A percentile compares a stretch with the other conserved stretches of the same genome.
Conservation (phyloP, 169 alveolate genomes). For the Toxoplasma gondii region DNA sequence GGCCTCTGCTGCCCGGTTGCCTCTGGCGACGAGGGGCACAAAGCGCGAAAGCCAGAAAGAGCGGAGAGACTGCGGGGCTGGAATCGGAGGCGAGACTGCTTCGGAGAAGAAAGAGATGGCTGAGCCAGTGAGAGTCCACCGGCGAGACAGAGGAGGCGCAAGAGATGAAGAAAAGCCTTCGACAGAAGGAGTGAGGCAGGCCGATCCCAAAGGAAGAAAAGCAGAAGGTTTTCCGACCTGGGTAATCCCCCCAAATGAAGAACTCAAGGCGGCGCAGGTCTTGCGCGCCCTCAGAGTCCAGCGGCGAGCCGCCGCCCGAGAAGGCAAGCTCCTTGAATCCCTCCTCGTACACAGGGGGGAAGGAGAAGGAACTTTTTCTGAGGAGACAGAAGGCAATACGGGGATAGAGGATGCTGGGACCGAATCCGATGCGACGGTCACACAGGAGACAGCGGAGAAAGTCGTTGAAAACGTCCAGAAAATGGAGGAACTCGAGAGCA, state of each 20-base stretch:
- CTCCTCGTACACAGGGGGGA: neutral
- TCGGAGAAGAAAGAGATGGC: neutral
- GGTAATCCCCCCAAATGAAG: neutral
- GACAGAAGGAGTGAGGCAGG: too few relatives aligned
- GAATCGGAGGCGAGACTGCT: too few relatives aligned
- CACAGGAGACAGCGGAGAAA: neutral
- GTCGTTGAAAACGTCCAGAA: neutral
- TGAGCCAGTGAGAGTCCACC: too few relatives aligned
- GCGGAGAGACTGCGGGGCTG: too few relatives aligned
- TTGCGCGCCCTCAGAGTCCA: neutral
- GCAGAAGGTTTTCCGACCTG: neutral
- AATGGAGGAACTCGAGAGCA: neutral
- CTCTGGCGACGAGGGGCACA: too few relatives aligned
- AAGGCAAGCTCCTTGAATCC: neutral
- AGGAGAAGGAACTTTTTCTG: neutral
- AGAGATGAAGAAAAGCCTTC: neutral
- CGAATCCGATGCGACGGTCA: neutral
- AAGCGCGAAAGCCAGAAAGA: neutral
- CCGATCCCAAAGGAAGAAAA: neutral
- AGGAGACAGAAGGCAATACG: neutral
- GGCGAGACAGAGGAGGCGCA: neutral
- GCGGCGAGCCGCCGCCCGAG: neutral
- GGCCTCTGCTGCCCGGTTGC: neutral
- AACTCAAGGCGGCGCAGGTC: conserved; percentile 18
- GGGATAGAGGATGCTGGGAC: too few relatives aligned